These are phyloP conservation scores for Neofusicoccum kwambonambiense DNA, from an alignment of 2,329 filamentous ascomycete species.

Conservation along the genomic window DNA sequence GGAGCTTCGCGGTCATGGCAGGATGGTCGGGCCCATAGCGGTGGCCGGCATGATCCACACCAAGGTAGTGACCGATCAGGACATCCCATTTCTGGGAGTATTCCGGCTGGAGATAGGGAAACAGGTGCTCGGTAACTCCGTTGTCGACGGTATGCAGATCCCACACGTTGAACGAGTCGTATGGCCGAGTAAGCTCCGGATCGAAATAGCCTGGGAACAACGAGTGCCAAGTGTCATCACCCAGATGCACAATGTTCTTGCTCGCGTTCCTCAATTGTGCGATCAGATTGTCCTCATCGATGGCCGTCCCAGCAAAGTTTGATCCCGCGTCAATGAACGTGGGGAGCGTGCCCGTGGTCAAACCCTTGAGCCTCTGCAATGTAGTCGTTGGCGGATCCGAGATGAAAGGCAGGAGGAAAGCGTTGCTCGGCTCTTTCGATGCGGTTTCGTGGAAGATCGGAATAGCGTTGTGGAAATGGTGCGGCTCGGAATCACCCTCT, in stretches of 20 bases:
- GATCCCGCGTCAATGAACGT: slow-evolving; percentile 93
- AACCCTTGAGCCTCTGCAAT: slow-evolving; percentile 83
- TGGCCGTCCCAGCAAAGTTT: slow-evolving; percentile 91
- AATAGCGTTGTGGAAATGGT: slow-evolving; percentile 82
- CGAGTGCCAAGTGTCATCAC: slow-evolving; percentile 96
- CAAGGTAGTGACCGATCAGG: slow-evolving; percentile 90
- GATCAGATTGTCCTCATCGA: slow-evolving; percentile 85
- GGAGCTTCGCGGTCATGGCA: slow-evolving; percentile 86
- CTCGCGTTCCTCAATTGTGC: slow-evolving; percentile 63
- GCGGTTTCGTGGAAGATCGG: slow-evolving; percentile 85
- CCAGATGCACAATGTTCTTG: slow-evolving; percentile 84
- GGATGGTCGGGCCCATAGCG: slow-evolving; percentile 90
- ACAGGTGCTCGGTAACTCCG: slow-evolving; percentile 86
- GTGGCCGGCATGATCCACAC: slow-evolving; percentile 95
- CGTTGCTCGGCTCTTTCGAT: slow-evolving; percentile 70
- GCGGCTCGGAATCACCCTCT: slow-evolving; percentile 47
- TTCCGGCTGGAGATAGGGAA: slow-evolving; percentile 70
- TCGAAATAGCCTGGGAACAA: slow-evolving; percentile 95
- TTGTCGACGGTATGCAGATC: slow-evolving; percentile 96
- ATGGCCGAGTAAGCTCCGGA: slow-evolving; percentile 77
- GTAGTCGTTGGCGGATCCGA: slow-evolving; percentile 95
- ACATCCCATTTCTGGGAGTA: slow-evolving; percentile 80
- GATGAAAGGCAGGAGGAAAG: slow-evolving; percentile 91
- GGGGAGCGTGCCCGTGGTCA: slow-evolving; percentile 92
- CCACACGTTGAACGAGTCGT: slow-evolving; percentile 98